Evolutionary conservation across 2,329 filamentous ascomycete species (phyloP), one percentile per base, ranked within the genome.

Genomic region (Pseudocercospora eumusae): DNA sequence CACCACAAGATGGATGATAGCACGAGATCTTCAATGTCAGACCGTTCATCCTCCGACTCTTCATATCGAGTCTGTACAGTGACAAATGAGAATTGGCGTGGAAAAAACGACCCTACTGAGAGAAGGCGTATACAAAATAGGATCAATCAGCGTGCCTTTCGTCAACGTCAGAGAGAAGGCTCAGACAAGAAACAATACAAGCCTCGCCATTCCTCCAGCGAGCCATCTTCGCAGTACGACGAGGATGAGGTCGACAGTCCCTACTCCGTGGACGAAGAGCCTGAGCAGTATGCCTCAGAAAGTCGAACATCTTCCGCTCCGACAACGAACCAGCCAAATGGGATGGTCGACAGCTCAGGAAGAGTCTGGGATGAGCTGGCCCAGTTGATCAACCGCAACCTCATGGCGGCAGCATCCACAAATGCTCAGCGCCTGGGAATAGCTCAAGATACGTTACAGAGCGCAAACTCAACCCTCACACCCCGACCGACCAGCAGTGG

Each of bases 41-140:
- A 64, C 44, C 44, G 55, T 40, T 45, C 27, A 21, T 59, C 61
- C 25, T 47, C 52, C 7, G 61, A 63, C 27, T 33, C 61, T 10
- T 42, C 27, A 36, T 57, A 58, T 33, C 61, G 53, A 36, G 58
- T 64, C 42, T 57, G 58, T 42, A 53, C 52, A 4, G 61, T 64
- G 11, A 63, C 47, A n/a, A 57, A 45, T 40, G 42, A 45, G 64
- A 71, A 73, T 62, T 73, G 71, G 69, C 68, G 65, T 49, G 71
- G 70, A 50, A 69, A 73, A 61, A 73, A 69, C 47, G 70, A 73
- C 57, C 69, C 71, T 33, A 58, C 62, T 8, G 71, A 73, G 57
- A 60, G 71, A 44, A 62, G 72, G 50, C 67, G 71, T 18, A 73
- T 74, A 18, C 71, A 74, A 53, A 74, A 73, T 56, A 58, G 71